A percentile compares a stretch with the other conserved stretches of the same genome.
Conservation (phyloP, 2,329 filamentous ascomycete species). For the Ascochyta pisi region DNA sequence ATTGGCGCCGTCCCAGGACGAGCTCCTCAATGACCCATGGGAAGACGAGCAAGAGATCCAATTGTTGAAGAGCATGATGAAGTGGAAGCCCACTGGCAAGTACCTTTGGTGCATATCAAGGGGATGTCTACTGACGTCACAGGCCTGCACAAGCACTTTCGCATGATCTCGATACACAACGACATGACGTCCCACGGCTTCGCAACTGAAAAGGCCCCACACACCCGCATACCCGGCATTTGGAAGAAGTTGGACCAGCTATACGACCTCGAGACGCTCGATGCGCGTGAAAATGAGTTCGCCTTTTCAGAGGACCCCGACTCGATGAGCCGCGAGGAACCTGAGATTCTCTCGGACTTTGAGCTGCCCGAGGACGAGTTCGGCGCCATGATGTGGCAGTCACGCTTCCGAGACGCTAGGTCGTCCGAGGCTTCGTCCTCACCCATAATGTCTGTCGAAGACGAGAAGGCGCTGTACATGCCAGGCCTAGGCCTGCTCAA, state of each 20-base stretch:
- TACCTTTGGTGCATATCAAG: too few species aligned
- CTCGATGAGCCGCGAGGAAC: constrained; percentile 47
- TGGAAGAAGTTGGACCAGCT: constrained; percentile 85
- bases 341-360: constrained; percentile 47
- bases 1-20: constrained; percentile 61
- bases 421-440: constrained; percentile 41
- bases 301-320: constrained; percentile 65
- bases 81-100: constrained; percentile 89
- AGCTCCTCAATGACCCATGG: constrained; percentile 76
- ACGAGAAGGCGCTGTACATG: constrained; percentile 42
- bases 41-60: constrained; percentile 95
- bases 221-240: constrained; percentile 89
- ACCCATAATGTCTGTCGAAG: constrained; percentile 37
- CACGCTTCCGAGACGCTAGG: constrained; percentile 42
- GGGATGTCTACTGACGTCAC: constrained; percentile 30
- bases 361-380: constrained; percentile 54
- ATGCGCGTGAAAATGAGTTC: constrained; percentile 76
- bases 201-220: constrained; percentile 71
- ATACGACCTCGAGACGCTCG: constrained; percentile 85
- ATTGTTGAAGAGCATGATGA: constrained; percentile 89
- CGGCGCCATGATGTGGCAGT: constrained; percentile 54
- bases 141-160: constrained; percentile 64
- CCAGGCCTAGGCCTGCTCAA: constrained; percentile 44
- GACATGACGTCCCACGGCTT: constrained; percentile 63
- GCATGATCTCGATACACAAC: constrained; percentile 56